phyloP scores from a whole-genome alignment of 139 green algal species.

The Micromonas commoda region DNA sequence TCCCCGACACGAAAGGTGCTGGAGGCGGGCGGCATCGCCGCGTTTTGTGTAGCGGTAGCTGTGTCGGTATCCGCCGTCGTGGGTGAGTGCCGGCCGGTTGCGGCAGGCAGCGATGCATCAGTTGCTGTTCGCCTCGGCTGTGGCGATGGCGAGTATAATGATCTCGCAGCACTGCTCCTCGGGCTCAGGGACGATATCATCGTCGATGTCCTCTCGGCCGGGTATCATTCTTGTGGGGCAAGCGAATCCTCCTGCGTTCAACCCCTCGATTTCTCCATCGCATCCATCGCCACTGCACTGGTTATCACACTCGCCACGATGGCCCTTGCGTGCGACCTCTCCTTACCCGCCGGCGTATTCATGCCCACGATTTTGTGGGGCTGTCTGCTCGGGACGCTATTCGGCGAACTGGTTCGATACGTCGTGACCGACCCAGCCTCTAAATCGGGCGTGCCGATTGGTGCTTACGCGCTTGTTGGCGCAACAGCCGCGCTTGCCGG shows the following conservation, averaged over 20 bases:
- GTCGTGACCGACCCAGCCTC: neutral
- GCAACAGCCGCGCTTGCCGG: constrained; percentile 71
- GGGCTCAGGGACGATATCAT: neutral
- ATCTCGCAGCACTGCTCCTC: constrained; percentile 24
- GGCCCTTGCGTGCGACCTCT: constrained; percentile 15
- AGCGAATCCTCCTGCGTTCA: no score
- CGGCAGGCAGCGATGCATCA: neutral
- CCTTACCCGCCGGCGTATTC: constrained; percentile 83
- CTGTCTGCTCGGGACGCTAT: neutral
- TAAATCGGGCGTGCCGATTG: constrained; percentile 49
- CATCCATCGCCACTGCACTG: neutral
- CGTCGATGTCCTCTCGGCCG: neutral
- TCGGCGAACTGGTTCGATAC: neutral
- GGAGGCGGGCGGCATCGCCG: neutral
- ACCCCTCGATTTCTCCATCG: neutral
- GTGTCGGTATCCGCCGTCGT: no score
- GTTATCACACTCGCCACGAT: neutral
- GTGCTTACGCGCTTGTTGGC: constrained; percentile 73
- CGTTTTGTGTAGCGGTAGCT: no score
- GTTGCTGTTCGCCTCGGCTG: neutral
- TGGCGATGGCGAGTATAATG: constrained; percentile 4
- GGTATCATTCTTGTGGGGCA: no score
- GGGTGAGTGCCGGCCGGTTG: neutral
- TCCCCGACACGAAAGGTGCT: neutral
- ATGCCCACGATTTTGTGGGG: constrained; percentile 78